phyloP scores from a whole-genome alignment of 1,284 basidiomycete genomes.

The Irpex lacteus region DNA sequence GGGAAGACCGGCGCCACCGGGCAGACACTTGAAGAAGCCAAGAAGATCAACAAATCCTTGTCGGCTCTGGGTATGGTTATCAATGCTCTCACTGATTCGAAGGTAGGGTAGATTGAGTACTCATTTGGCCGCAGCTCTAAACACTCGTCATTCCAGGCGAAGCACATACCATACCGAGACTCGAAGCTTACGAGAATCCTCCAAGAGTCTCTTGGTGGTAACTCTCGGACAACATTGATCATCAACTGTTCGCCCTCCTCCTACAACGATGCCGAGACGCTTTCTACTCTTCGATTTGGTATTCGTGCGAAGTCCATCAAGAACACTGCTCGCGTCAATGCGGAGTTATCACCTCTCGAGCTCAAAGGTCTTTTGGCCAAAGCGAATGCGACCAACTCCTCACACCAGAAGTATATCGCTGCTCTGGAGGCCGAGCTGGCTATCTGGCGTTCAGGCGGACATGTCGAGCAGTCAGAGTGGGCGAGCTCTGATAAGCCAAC shows the following conservation, averaged over 20 bases:
- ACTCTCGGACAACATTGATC: conserved; percentile 97
- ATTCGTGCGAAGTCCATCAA: conserved; percentile 99
- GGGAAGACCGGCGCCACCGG: conserved; percentile 99
- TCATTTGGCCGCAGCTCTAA: too few relatives aligned
- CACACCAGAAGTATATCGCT: conserved; percentile 86
- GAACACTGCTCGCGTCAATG: conserved; percentile 99
- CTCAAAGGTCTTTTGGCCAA: conserved; percentile 92
- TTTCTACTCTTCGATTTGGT: conserved; percentile 98
- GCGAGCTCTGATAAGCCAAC: conserved; percentile 64
- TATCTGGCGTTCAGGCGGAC: conserved; percentile 87
- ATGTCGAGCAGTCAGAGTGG: conserved; percentile 87
- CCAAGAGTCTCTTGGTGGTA: conserved; percentile 99
- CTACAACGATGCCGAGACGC: conserved; percentile 96
- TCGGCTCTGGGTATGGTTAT: conserved; percentile 99
- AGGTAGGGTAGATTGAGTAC: conserved; percentile 73
- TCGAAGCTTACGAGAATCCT: conserved; percentile 99
- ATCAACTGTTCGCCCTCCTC: conserved; percentile 98
- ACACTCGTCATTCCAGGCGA: too few relatives aligned
- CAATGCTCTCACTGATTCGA: conserved; percentile 95
- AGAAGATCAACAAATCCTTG: conserved; percentile 99
- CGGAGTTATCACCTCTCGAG: conserved; percentile 94
- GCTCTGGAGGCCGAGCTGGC: conserved; percentile 90
- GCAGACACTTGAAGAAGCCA: conserved; percentile 98
- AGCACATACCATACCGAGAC: conserved; percentile 98
- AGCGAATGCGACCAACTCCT: conserved; percentile 82